Evolutionary conservation across 2,329 filamentous ascomycete species (phyloP).

Genomic region (Microdochium paspali): DNA sequence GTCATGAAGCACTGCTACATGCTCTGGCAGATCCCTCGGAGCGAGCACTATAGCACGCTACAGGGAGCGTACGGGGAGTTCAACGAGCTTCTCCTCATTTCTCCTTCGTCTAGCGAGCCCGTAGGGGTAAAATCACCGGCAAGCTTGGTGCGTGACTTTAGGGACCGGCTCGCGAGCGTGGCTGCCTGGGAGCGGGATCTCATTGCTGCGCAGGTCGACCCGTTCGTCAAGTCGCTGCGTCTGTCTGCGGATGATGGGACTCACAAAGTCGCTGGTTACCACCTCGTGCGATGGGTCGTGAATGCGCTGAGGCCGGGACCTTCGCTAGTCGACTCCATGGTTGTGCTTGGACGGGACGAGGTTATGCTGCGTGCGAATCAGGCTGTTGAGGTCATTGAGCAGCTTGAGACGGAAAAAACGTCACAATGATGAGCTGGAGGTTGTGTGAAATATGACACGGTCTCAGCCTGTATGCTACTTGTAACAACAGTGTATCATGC

Average conservation of each 20-base stretch:
- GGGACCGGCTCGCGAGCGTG: constrained; percentile 7
- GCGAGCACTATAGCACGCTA: constrained; percentile 5
- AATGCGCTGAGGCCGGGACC: constrained; percentile 12
- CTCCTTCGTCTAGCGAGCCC: background rate
- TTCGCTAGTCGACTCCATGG: constrained; percentile 12
- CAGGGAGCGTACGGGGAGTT: constrained; percentile 1
- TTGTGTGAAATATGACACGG: no score
- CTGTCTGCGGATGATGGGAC: constrained; percentile 1
- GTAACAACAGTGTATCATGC: background rate
- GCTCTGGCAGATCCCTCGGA: constrained; percentile 13
- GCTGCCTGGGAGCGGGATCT: background rate
- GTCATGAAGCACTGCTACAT: constrained; percentile 7
- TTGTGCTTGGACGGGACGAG: constrained; percentile 15
- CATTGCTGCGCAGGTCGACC: background rate
- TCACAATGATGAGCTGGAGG: no score
- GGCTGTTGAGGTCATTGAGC: constrained; percentile 9
- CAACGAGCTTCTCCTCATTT: constrained; percentile 2
- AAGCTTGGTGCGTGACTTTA: constrained; percentile 7
- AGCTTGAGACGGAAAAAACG: no score
- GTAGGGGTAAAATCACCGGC: constrained; percentile 2
- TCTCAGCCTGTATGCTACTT: background rate
- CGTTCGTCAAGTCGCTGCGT: constrained; percentile 11
- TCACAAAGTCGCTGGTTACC: constrained; percentile 13
- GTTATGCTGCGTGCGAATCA: constrained; percentile 11
- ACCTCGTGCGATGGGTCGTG: constrained; percentile 18